Evolutionary conservation across 1,284 basidiomycete species (phyloP), one percentile per base, ranked within the genome.

Genomic region (Cryptococcus jaspeensis): DNA sequence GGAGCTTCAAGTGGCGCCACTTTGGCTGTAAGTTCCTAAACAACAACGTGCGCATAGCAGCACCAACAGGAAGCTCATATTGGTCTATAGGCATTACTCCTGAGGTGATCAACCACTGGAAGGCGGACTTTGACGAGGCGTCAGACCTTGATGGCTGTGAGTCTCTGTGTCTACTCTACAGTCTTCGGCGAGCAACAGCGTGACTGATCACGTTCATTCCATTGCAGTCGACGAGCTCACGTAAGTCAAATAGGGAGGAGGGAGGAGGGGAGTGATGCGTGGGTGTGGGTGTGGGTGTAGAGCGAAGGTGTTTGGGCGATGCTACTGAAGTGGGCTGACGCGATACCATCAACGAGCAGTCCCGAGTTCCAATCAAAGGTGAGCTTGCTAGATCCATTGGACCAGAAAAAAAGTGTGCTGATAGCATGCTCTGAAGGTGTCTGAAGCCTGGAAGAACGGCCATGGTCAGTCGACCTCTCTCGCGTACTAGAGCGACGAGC

Each of bases 31-130:
- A 65, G 74, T 67, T 15, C 4, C 3, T 40, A 44, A 25, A 12
- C n/a, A 4, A 42, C 5, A 5, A 5, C 12, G 22, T 42, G 5
- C 40, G 22, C 40, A 12, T 5, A 5, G 22, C 7, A 22, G 12
- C 38, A 39, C 11, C n/a, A 22, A 5, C n/a, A 42, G 5, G 40
- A 13, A 41, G 20, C 38, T 18, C 18, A 50, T 23, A 20, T 41
- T 35, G 48, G 15, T 18, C 56, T 55, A n/a, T 55, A 55, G 94
- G 92, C 64, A 82, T 84, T 6, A 90, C 90, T 0, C 56, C 81
- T 22, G 84, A 82, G 63, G 84, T 92, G 52, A 69, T 93, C 39
- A 72, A 75, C n/a, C 90, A 91, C 70, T 81, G 90, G 76, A 87
- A 90, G 76, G 80, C 83, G 32, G 78, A 78, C 6, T 82, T 87